Evolutionary conservation across 345 rosid species (phyloP).

Genomic region (Brassica cretica): DNA sequence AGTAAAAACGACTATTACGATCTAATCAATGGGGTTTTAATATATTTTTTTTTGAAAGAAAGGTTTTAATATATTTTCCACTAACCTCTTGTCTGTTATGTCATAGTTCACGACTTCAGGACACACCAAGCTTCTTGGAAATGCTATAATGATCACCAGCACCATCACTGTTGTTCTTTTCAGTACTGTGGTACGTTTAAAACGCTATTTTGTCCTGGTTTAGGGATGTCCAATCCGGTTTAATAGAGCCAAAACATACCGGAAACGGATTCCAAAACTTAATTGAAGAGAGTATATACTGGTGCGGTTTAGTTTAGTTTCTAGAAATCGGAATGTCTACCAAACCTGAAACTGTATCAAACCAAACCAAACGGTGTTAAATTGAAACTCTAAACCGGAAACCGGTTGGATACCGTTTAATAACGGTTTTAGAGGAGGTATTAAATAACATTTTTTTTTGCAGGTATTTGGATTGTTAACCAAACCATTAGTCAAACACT

Average conservation of each 20-base stretch:
- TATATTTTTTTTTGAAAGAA: no score
- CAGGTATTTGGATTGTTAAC: constrained; percentile 92
- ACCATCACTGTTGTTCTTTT: constrained; percentile 90
- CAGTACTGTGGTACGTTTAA: constrained; percentile 80
- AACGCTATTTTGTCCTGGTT: not conserved
- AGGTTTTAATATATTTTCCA: not conserved
- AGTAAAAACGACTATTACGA: not conserved
- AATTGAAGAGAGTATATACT: not conserved
- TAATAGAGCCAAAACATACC: not conserved
- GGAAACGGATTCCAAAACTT: not conserved
- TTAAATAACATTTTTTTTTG: not conserved
- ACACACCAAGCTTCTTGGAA: constrained; percentile 58
- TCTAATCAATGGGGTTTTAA: not conserved
- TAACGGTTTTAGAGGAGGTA: not conserved
- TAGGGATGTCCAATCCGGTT: not conserved
- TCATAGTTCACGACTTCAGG: constrained; percentile 74
- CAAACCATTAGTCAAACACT: constrained; percentile 69
- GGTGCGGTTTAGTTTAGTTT: not conserved
- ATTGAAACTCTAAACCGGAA: not conserved
- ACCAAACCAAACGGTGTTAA: not conserved
- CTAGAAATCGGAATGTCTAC: not conserved
- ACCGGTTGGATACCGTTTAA: not conserved
- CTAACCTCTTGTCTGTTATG: not conserved
- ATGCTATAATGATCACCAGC: constrained; percentile 93
- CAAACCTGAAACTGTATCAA: not conserved